These are phyloP conservation scores for Pterocarpus macrocarpus DNA, from an alignment of 306 rosid species.

Conservation along the genomic window DNA sequence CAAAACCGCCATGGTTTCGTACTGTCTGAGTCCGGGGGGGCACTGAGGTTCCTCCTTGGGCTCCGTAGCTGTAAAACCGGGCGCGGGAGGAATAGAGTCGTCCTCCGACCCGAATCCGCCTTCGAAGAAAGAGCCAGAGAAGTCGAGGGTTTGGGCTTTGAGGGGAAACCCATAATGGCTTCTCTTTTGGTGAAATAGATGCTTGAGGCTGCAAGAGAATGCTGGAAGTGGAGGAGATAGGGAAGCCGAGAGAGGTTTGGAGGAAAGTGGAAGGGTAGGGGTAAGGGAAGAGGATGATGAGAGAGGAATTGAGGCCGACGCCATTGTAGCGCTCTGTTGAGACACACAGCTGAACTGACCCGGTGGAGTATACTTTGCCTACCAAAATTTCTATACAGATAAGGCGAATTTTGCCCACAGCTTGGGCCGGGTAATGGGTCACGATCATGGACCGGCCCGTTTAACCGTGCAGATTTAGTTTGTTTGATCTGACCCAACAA, in stretches of 20 bases:
- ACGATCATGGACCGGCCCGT: neutral
- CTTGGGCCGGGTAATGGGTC: neutral
- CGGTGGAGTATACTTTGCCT: neutral
- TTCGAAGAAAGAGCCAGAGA: slow-evolving; percentile 74
- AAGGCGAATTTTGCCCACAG: neutral
- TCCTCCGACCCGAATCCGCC: slow-evolving; percentile 79
- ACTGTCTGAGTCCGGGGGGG: slow-evolving; percentile 79
- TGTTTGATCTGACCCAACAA: no score
- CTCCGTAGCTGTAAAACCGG: slow-evolving; percentile 63
- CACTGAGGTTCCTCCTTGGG: slow-evolving; percentile 90
- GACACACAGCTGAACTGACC: slow-evolving; percentile 7
- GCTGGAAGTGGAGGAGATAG: slow-evolving; percentile 35
- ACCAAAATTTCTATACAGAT: neutral
- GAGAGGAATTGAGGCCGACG: slow-evolving; percentile 57
- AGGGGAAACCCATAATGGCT: slow-evolving; percentile 34
- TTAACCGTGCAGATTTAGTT: no score
- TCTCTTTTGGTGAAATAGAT: slow-evolving; percentile 27
- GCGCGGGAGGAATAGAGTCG: slow-evolving; percentile 60
- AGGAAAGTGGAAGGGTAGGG: slow-evolving; percentile 15
- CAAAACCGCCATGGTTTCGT: slow-evolving; percentile 77
- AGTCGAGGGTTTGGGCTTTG: slow-evolving; percentile 70
- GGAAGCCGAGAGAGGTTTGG: slow-evolving; percentile 36
- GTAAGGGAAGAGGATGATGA: slow-evolving; percentile 48
- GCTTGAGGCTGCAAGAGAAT: slow-evolving; percentile 41
- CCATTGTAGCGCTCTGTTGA: slow-evolving; percentile 60